Evolutionary conservation across 208 protist genomes (phyloP).

Genomic region (Trypanosoma mega): DNA sequence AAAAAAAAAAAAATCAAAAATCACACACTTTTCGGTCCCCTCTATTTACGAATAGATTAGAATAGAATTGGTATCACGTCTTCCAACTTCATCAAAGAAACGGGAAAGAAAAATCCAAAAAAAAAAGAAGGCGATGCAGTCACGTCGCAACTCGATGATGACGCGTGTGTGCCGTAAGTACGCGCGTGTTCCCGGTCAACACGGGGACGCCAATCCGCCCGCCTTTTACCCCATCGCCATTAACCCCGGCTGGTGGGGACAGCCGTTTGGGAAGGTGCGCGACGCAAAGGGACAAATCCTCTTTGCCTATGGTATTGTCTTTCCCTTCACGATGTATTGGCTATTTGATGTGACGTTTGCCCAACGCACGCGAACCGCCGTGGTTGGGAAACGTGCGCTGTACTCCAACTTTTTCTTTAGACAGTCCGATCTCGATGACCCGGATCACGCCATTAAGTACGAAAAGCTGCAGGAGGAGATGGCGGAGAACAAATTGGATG

Average conservation of each 20-base stretch:
- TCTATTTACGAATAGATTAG: no score
- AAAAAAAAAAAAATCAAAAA: not conserved
- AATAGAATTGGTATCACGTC: no score
- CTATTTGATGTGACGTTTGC: constrained; percentile 70
- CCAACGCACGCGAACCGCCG: constrained; percentile 69
- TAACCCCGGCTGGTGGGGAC: constrained; percentile 87
- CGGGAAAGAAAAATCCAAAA: not conserved
- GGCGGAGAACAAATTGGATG: constrained; percentile 84
- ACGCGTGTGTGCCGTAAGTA: constrained; percentile 77
- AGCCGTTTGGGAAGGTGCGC: constrained; percentile 87
- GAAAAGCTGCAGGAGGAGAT: constrained; percentile 76
- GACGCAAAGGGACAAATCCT: constrained; percentile 70
- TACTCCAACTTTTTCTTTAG: constrained; percentile 83
- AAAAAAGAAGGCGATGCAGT: constrained; percentile 49
- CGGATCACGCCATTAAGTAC: constrained; percentile 89
- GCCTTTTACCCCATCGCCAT: constrained; percentile 90
- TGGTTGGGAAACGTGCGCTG: constrained; percentile 74
- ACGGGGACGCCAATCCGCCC: constrained; percentile 69
- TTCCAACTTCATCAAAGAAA: not conserved
- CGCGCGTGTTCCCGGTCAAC: constrained; percentile 83
- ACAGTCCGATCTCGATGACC: constrained; percentile 85
- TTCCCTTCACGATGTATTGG: constrained; percentile 81
- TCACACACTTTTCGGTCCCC: not conserved
- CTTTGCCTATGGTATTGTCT: constrained; percentile 61
- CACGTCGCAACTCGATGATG: constrained; percentile 84